These are phyloP conservation scores for Crepidotus variabilis DNA, from an alignment of 768 basidiomycete species.

Conservation along the genomic window DNA sequence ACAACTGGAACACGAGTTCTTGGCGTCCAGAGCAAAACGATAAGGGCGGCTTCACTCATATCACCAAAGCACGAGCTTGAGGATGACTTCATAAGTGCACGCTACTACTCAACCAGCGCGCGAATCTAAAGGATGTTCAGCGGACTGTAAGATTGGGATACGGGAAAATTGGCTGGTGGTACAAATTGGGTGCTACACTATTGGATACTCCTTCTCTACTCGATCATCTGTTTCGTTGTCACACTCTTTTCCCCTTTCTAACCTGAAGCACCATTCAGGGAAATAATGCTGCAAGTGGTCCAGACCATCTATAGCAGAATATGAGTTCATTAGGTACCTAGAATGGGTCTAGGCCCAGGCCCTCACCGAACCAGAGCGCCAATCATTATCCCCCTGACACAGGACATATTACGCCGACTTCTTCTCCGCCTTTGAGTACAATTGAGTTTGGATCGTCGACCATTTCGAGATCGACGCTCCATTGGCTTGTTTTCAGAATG, in stretches of 20 bases:
- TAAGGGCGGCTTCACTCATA: neutral
- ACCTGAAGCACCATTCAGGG: neutral
- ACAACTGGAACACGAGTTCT: conserved; percentile 8
- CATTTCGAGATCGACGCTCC: conserved; percentile 85
- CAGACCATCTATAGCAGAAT: neutral
- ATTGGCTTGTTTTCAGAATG: conserved; percentile 58
- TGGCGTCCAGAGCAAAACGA: conserved; percentile 6
- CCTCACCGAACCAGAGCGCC: neutral
- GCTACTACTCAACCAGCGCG: no score
- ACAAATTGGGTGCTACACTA: neutral
- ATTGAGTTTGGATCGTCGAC: conserved; percentile 51
- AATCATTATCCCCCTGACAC: conserved; percentile 67
- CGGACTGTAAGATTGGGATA: neutral
- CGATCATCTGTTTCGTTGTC: neutral
- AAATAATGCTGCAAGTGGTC: neutral
- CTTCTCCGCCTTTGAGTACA: conserved; percentile 63
- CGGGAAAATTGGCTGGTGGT: neutral
- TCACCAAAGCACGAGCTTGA: no score
- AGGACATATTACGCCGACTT: conserved; percentile 77
- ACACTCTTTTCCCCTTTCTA: neutral
- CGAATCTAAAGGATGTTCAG: no score
- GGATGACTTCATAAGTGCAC: no score
- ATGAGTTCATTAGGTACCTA: neutral
- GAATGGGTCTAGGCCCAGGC: neutral
- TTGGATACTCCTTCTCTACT: no score